Evolutionary conservation across 108 stramenopile species (phyloP).

Genomic region (Pseudonitzschia multiseries): DNA sequence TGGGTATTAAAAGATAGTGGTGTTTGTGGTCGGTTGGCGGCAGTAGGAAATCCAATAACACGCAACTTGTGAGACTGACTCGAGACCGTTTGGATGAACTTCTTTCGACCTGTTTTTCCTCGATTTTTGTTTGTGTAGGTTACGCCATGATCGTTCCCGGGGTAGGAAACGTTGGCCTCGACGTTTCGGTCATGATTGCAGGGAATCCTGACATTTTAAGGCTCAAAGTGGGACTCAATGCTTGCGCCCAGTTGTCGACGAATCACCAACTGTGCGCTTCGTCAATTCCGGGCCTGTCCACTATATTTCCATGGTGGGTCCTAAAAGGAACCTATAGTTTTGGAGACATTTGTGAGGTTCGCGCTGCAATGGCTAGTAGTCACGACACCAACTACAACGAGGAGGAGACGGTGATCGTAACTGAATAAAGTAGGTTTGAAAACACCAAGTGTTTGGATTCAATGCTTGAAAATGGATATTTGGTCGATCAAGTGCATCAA

Average conservation of each 20-base stretch:
- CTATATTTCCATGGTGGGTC: constrained; percentile 48
- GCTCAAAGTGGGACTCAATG: constrained; percentile 47
- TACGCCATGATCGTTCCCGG: constrained; percentile 34
- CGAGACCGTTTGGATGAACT: too few species aligned
- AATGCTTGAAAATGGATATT: background rate
- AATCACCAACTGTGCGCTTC: constrained; percentile 39
- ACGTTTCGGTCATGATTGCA: constrained; percentile 38
- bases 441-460: background rate
- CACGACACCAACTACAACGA: background rate
- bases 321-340: constrained; percentile 45
- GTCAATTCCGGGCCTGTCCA: constrained; percentile 36
- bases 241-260: constrained; percentile 23
- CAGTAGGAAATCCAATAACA: too few species aligned
- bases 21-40: too few species aligned
- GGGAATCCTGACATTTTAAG: constrained; percentile 42
- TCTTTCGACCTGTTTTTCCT: background rate
- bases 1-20: background rate
- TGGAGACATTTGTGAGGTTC: constrained; percentile 38
- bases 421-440: background rate
- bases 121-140: constrained; percentile 3
- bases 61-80: too few species aligned
- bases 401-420: background rate
- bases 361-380: background rate
- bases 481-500: too few species aligned
- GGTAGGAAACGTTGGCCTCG: constrained; percentile 42